Conservation (phyloP, 129 eudicot genomes). For the sunflower (Helianthus annuus) region DNA sequence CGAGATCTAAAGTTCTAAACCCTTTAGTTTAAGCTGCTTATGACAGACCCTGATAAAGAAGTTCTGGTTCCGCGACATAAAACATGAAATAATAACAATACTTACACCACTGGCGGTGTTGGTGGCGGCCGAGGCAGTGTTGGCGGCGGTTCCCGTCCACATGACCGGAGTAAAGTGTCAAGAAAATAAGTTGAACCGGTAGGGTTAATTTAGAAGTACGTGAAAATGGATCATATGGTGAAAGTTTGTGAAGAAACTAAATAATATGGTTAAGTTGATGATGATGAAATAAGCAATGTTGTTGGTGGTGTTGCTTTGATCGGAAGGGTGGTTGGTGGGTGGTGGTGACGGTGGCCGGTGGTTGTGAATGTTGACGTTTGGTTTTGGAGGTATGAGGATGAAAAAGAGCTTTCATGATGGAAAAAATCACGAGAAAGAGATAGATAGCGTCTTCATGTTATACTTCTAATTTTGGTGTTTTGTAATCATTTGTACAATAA, state of each 20-base stretch:
- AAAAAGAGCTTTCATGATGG: conserved; percentile 40
- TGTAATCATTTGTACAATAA: conserved; percentile 13
- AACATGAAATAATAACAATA: not conserved
- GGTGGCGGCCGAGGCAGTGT: not conserved
- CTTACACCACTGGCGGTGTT: conserved; percentile 9
- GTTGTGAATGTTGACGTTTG: conserved; percentile 43
- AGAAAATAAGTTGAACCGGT: not conserved
- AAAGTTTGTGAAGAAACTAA: conserved; percentile 13
- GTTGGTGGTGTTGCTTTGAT: conserved; percentile 40
- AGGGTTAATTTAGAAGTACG: not conserved
- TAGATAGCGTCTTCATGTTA: conserved; percentile 27
- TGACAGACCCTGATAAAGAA: too few species aligned
- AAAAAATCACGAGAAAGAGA: conserved; percentile 23
- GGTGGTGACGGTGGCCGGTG: conserved; percentile 14
- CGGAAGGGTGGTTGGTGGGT: conserved; percentile 38
- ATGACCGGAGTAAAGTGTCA: conserved; percentile 14
- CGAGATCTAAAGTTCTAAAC: too few species aligned
- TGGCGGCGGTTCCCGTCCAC: conserved; percentile 31
- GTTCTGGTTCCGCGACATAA: too few species aligned
- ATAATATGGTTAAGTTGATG: conserved; percentile 29
- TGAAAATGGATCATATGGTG: conserved; percentile 9
- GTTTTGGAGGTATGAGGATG: conserved; percentile 30
- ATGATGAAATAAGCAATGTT: conserved; percentile 37
- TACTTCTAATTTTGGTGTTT: conserved; percentile 12
- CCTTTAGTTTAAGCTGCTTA: too few species aligned